These are phyloP conservation scores for Pseudohyphozyma bogoriensis DNA, from an alignment of 768 basidiomycete genomes.

Conservation along the genomic window DNA sequence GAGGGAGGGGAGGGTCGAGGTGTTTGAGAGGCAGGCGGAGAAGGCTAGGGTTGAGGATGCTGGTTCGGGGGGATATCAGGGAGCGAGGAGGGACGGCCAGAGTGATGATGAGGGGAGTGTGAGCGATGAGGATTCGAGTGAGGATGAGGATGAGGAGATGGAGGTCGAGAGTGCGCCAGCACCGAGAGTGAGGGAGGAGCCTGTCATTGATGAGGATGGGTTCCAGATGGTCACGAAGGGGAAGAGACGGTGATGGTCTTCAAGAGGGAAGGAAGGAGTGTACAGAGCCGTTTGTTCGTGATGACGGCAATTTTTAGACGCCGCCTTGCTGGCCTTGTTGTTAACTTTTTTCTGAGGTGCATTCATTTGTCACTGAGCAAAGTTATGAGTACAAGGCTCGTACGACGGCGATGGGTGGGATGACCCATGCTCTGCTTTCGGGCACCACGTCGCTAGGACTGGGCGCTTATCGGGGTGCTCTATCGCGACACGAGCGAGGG, in stretches of 20 bases:
- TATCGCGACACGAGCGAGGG: too few relatives aligned
- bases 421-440: too few relatives aligned
- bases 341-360: too few relatives aligned
- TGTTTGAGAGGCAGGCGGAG: constrained; percentile 58
- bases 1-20: constrained; percentile 46
- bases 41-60: constrained; percentile 49
- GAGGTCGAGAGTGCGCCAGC: constrained; percentile 39
- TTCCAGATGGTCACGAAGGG: constrained; percentile 66
- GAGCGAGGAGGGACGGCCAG: constrained; percentile 15
- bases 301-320: too few relatives aligned
- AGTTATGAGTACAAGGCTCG: too few relatives aligned
- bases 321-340: too few relatives aligned
- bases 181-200: constrained; percentile 46
- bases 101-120: constrained; percentile 40
- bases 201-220: constrained; percentile 81
- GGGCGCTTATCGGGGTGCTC: too few relatives aligned
- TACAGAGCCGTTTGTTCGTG: too few relatives aligned
- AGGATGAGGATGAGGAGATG: constrained; percentile 30
- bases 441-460: too few relatives aligned
- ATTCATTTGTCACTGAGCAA: too few relatives aligned
- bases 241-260: constrained; percentile 34
- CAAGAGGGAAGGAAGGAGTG: too few relatives aligned
- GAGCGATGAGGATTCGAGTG: constrained; percentile 39
- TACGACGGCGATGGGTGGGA: too few relatives aligned
- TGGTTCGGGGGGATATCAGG: constrained; percentile 35